Evolutionary conservation across 2,329 filamentous ascomycete genomes (phyloP).

Genomic region (Incumbomyces delicatus): DNA sequence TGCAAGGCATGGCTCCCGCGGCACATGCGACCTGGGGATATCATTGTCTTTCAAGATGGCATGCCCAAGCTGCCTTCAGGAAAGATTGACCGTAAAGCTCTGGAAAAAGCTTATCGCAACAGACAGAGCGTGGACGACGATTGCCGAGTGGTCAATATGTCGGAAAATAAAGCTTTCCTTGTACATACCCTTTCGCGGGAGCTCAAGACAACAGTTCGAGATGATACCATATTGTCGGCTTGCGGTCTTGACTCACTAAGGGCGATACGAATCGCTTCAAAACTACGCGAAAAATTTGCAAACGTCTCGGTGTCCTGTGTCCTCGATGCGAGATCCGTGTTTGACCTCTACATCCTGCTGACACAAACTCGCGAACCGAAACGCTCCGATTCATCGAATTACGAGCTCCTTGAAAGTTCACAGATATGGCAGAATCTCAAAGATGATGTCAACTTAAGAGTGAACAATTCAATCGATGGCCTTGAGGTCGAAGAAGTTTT

Average conservation of each 20-base stretch:
- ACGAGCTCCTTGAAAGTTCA: no score
- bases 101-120: conserved; percentile 47
- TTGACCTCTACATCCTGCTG: conserved; percentile 9
- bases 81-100: conserved; percentile 62
- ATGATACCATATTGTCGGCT: conserved; percentile 38
- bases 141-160: conserved; percentile 5
- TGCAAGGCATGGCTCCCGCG: conserved; percentile 68
- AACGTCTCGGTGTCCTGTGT: conserved; percentile 51
- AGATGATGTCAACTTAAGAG: background rate
- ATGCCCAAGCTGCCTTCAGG: conserved; percentile 74
- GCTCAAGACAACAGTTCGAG: conserved; percentile 31
- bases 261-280: conserved; percentile 55
- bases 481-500: conserved; percentile 32
- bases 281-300: conserved; percentile 49
- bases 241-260: conserved; percentile 58
- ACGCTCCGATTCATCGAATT: background rate
- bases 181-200: conserved; percentile 32
- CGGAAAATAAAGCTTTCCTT: conserved; percentile 26
- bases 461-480: conserved; percentile 5
- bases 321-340: conserved; percentile 45
- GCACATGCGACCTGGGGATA: conserved; percentile 73
- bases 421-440: background rate
- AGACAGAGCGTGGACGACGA: conserved; percentile 7
- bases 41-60: conserved; percentile 47
- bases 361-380: conserved; percentile 2